Percentiles rank a stretch among this genome's conserved stretches.
These are phyloP conservation scores for Bassia scoparia DNA, from an alignment of 148 eudicot species.

Conservation along the genomic window DNA sequence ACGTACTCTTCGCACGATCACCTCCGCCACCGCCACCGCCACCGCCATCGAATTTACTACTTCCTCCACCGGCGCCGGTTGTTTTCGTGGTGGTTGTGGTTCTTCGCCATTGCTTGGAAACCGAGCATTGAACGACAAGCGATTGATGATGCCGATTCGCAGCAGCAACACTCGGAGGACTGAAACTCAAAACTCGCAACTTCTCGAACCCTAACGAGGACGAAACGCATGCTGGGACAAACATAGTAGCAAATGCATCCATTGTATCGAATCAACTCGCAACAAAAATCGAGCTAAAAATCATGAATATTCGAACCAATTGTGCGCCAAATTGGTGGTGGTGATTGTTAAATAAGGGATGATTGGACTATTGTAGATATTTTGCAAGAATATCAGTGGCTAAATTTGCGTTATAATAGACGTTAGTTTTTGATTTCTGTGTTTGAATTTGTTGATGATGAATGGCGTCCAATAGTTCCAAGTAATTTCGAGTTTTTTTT, in stretches of 20 bases:
- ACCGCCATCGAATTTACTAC: neutral
- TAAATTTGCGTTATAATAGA: no score
- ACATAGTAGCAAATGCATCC: conserved; percentile 27
- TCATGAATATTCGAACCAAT: no score
- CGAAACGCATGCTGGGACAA: conserved; percentile 11
- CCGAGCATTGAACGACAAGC: neutral
- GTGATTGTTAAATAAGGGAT: no score
- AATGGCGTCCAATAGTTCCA: no score
- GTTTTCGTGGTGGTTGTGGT: neutral
- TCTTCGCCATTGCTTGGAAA: neutral
- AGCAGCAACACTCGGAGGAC: neutral
- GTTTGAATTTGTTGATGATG: no score
- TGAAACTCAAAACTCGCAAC: neutral
- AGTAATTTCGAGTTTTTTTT: no score
- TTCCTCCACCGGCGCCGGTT: no score
- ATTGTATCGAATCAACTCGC: neutral
- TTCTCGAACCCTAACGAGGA: conserved; percentile 16
- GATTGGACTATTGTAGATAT: no score
- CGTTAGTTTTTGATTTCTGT: no score
- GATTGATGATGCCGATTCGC: neutral
- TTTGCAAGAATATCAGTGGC: no score
- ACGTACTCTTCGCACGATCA: conserved; percentile 15
- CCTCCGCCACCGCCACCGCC: neutral
- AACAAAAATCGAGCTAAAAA: no score
- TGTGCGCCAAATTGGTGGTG: no score